Base-by-base conservation (phyloP, 2,329 filamentous ascomycete genomes). In the Monosporascus sp. region DNA sequence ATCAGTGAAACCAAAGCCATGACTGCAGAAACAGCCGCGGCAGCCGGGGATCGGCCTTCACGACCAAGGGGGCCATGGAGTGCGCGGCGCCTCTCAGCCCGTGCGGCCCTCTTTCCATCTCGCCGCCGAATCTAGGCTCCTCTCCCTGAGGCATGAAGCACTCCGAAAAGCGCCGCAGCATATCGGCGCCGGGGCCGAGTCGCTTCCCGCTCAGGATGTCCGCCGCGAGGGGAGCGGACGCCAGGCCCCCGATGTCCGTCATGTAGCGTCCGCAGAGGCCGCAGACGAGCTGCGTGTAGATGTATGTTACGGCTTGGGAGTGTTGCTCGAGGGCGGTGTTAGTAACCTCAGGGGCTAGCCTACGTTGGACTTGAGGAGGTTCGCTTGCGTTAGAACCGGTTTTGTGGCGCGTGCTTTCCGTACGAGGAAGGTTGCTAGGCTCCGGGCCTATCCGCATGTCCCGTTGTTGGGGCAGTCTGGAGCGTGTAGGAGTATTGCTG, bases 201-300 rank as follows among this genome's bases (percentile, higher is more conserved):
- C 22, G 16, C 11, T 48, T 9, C 17, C 48, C 41, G 3, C 16
- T 37, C 31, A 5, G 26, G 14, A 54, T 51, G 20, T 38, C 27
- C 4, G 41, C 43, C n/a, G 43, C 24, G 22, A 54, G 43, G 17
- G 3, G n/a, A 3, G 44, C 14, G 16, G 37, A 22, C 35, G 48
- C 43, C 6, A 54, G 43, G 48, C 52, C 52, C 9, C 52, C 52
- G 7, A 48, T 24, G 31, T 54, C 52, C 3, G 52, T 51, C 5
- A 54, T 19, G 44, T 45, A 54, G 43, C 43, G 52, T 7, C 52
- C 49, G 27, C 52, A 54, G 24, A 9, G 19, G n/a, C 49, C 52
- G 49, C 52, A 54, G 43, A 51, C 51, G 7, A 54, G 26, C 24
- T 54, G 52, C 14, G 43, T 51, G 37, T 54, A 54, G 44, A 41